Percentiles rank a stretch among this genome's conserved stretches.
phyloP scores from a whole-genome alignment of 2,329 filamentous ascomycete genomes.

The Boeremia exigua region DNA sequence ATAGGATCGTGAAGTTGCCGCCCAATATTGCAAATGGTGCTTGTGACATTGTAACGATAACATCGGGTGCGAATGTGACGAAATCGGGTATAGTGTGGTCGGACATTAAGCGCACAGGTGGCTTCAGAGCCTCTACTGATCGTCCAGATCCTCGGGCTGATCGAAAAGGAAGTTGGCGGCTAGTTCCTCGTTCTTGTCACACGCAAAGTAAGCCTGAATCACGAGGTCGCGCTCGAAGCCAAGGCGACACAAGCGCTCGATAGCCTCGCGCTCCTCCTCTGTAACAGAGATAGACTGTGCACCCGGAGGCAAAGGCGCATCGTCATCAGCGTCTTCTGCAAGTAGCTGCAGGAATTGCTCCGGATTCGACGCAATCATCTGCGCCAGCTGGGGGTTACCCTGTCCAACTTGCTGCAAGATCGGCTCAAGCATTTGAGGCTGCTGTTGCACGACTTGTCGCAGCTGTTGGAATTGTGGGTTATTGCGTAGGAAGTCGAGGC shows the following conservation, averaged over 20 bases:
- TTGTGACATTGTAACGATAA: conserved; percentile 31
- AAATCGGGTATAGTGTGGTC: conserved; percentile 30
- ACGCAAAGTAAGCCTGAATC: conserved; percentile 98
- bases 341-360: conserved; percentile 92
- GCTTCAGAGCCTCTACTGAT: conserved; percentile 40
- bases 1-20: conserved; percentile 19
- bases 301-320: conserved; percentile 83
- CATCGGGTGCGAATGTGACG: conserved; percentile 27
- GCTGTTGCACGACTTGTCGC: conserved; percentile 94
- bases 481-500: conserved; percentile 90
- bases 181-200: conserved; percentile 98
- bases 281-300: conserved; percentile 90
- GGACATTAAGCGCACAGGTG: conserved; percentile 28
- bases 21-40: conserved; percentile 24
- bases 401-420: conserved; percentile 95
- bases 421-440: conserved; percentile 97
- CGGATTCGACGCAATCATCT: conserved; percentile 88
- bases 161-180: conserved; percentile 98
- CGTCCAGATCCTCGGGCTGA: conserved; percentile 85
- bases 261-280: conserved; percentile 94
- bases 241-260: conserved; percentile 90
- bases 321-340: conserved; percentile 85
- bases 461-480: conserved; percentile 98
- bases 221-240: conserved; percentile 93
- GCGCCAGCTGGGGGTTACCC: conserved; percentile 91